Evolutionary conservation across 2,329 filamentous ascomycete species (phyloP).

Genomic region (Ceratocystis lukuohia): DNA sequence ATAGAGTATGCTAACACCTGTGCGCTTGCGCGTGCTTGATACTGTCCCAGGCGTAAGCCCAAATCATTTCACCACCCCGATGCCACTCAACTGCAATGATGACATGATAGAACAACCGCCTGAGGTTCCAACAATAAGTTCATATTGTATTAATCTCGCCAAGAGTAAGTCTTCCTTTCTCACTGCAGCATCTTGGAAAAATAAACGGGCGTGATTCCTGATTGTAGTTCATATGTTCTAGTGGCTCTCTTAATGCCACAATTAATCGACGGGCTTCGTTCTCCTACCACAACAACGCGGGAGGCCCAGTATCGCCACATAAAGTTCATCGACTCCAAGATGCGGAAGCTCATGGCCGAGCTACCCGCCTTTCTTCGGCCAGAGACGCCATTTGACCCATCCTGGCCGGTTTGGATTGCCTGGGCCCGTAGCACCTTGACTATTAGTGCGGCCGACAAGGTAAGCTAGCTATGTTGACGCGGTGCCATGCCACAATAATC

Average conservation of each 20-base stretch:
- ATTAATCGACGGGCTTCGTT: conserved; percentile 15
- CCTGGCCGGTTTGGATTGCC: conserved; percentile 17
- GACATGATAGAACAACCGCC: conserved; percentile 15
- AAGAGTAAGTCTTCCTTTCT: conserved; percentile 13
- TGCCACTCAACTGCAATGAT: conserved; percentile 18
- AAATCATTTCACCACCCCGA: conserved; percentile 18
- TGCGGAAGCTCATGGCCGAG: conserved; percentile 8
- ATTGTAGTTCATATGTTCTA: not conserved
- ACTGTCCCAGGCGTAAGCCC: conserved; percentile 10
- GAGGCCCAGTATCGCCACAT: conserved; percentile 16
- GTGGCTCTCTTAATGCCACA: conserved; percentile 18
- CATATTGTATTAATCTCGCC: conserved; percentile 17
- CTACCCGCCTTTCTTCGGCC: conserved; percentile 12
- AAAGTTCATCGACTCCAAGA: conserved; percentile 13
- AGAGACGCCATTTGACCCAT: conserved; percentile 7
- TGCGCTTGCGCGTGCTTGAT: not conserved
- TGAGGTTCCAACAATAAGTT: conserved; percentile 18
- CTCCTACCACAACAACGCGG: conserved; percentile 9
- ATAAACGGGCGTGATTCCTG: not conserved
- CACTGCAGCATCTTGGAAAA: not conserved
- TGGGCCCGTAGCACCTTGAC: conserved; percentile 19
- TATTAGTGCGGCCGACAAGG: conserved; percentile 18
- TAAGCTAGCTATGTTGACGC: not conserved
- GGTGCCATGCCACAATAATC: not conserved
- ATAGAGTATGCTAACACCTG: not conserved